A percentile compares a stretch with the other conserved stretches of the same genome.
phyloP scores from a whole-genome alignment of 129 eudicot genomes.

The Logfia minima region DNA sequence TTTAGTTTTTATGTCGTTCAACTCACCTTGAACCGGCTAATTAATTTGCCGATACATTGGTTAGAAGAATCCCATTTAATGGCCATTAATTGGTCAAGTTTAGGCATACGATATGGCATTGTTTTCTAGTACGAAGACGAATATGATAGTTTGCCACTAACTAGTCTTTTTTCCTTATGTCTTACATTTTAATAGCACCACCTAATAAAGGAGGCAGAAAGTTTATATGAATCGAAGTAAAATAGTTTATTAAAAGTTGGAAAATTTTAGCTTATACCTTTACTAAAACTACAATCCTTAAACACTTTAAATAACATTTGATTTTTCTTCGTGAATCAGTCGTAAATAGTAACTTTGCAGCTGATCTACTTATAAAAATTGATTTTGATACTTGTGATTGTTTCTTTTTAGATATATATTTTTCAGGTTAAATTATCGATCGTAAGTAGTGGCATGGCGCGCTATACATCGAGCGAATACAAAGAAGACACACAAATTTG shows the following conservation, averaged over 20 bases:
- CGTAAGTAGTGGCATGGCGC: too few species aligned
- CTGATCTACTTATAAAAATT: too few species aligned
- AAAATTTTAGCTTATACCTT: too few species aligned
- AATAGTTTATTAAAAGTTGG: background rate
- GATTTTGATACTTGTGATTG: too few species aligned
- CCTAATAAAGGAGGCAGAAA: background rate
- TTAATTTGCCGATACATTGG: background rate
- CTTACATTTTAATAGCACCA: background rate
- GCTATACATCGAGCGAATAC: too few species aligned
- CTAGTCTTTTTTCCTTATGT: background rate
- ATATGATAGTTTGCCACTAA: conserved; percentile 1
- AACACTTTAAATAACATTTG: too few species aligned
- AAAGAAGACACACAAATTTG: too few species aligned
- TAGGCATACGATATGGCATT: background rate
- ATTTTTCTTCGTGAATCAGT: too few species aligned
- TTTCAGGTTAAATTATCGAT: too few species aligned
- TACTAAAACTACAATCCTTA: too few species aligned
- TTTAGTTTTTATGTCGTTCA: background rate
- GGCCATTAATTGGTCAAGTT: conserved; percentile 5
- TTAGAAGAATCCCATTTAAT: background rate
- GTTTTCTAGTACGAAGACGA: conserved; percentile 1
- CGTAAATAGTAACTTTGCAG: too few species aligned
- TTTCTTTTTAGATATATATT: too few species aligned
- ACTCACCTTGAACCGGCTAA: background rate
- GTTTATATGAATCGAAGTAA: background rate